Evolutionary conservation across 2,329 filamentous ascomycete species (phyloP).

Genomic region (Tolypocladium paradoxum): DNA sequence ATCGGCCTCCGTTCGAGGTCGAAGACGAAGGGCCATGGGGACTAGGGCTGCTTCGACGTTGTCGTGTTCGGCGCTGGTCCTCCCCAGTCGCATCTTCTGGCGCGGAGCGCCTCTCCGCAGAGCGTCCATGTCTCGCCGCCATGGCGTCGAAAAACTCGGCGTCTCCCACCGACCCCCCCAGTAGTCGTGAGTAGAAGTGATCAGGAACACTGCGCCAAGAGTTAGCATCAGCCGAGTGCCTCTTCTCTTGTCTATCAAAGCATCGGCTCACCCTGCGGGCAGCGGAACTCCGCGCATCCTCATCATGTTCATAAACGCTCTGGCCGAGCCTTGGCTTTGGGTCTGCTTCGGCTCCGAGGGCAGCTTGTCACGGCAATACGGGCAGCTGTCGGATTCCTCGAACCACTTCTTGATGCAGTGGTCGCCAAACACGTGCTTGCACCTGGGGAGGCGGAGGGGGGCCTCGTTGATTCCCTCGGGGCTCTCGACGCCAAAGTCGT

Average conservation of each 20-base stretch:
- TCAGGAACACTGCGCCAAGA: slow-evolving; percentile 6
- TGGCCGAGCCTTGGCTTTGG: slow-evolving; percentile 5
- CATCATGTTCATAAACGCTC: slow-evolving; percentile 21
- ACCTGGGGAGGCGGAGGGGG: slow-evolving; percentile 48
- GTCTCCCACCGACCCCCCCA: slow-evolving; percentile 5
- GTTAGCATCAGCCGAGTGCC: not conserved
- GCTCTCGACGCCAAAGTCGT: slow-evolving; percentile 44
- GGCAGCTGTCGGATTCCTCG: slow-evolving; percentile 50
- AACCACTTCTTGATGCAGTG: slow-evolving; percentile 58
- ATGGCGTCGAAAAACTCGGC: slow-evolving; percentile 7
- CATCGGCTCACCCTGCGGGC: slow-evolving; percentile 10
- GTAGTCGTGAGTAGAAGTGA: slow-evolving; percentile 10
- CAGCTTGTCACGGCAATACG: slow-evolving; percentile 53
- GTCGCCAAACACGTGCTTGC: slow-evolving; percentile 54
- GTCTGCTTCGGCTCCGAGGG: slow-evolving; percentile 32
- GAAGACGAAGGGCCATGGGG: not conserved
- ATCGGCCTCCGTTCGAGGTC: not conserved
- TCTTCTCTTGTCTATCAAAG: not conserved
- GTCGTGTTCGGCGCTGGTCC: slow-evolving; percentile 17
- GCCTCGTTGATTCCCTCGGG: slow-evolving; percentile 48
- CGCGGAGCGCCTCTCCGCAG: slow-evolving; percentile 14
- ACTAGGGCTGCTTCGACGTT: slow-evolving; percentile 11
- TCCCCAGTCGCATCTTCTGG: slow-evolving; percentile 14
- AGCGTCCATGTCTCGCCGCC: slow-evolving; percentile 5
- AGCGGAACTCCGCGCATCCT: slow-evolving; percentile 13